Evolutionary conservation across 148 eudicot genomes (phyloP).

Genomic region (Polygonum maritimum): DNA sequence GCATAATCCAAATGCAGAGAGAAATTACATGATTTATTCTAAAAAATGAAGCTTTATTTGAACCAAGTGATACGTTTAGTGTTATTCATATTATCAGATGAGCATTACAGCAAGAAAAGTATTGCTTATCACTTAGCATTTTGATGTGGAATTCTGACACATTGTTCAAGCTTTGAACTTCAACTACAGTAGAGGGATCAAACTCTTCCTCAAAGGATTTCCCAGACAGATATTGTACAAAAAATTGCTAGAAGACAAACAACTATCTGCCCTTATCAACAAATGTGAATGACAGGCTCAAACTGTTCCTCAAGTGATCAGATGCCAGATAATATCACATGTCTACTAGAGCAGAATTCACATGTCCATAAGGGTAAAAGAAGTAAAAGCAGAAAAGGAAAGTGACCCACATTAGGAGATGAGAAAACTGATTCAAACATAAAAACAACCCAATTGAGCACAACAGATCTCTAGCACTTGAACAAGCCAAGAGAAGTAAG

Average conservation of each 20-base stretch:
- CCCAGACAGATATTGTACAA: not conserved
- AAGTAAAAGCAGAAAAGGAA: slow-evolving; percentile 19
- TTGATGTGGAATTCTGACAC: not conserved
- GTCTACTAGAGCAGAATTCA: not conserved
- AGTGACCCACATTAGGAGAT: slow-evolving; percentile 15
- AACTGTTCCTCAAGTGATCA: not conserved
- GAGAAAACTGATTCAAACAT: not conserved
- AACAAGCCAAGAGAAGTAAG: not conserved
- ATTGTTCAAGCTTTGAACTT: not conserved
- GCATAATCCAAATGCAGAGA: not conserved
- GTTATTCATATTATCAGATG: not conserved
- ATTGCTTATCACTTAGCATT: not conserved
- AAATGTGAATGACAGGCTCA: slow-evolving; percentile 9
- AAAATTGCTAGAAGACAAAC: slow-evolving; percentile 24
- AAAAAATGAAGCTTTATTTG: not conserved
- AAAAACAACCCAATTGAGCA: not conserved
- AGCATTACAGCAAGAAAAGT: not conserved
- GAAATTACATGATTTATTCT: not conserved
- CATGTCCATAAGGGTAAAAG: not conserved
- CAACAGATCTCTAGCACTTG: slow-evolving; percentile 44
- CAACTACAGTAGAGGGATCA: not conserved
- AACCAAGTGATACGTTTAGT: not conserved
- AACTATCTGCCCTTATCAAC: slow-evolving; percentile 23
- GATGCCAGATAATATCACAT: not conserved
- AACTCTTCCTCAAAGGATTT: not conserved